Conservation (phyloP, 495 filamentous ascomycete species). For the Annulohypoxylon stygium region DNA sequence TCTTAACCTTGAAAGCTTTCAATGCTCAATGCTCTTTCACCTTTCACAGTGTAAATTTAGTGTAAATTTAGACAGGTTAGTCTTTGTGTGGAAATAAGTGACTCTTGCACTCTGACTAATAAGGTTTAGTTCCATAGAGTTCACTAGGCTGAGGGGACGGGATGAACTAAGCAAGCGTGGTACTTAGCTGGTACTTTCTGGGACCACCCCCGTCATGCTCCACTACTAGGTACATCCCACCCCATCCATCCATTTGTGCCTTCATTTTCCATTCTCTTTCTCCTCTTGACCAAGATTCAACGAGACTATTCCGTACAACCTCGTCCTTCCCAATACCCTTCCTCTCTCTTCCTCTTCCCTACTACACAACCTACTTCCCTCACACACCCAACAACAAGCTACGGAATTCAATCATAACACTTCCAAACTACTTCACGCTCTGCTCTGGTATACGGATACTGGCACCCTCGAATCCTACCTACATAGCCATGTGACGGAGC, state of each 20-base stretch:
- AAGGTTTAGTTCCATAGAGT: slow-evolving; percentile 39
- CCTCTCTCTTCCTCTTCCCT: slow-evolving; percentile 17
- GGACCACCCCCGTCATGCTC: slow-evolving; percentile 49
- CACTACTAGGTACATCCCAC: slow-evolving; percentile 52
- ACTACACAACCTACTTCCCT: slow-evolving; percentile 31
- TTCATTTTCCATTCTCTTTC: slow-evolving; percentile 52
- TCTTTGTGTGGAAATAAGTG: slow-evolving; percentile 35
- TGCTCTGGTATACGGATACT: not conserved
- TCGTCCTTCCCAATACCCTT: slow-evolving; percentile 40
- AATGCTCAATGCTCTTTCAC: too few species aligned
- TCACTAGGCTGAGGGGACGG: slow-evolving; percentile 34
- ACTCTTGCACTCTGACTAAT: slow-evolving; percentile 36
- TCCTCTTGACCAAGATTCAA: slow-evolving; percentile 50
- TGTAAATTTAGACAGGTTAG: slow-evolving; percentile 16
- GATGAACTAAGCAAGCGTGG: slow-evolving; percentile 38
- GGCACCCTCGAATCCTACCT: slow-evolving; percentile 12
- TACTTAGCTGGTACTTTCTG: slow-evolving; percentile 37
- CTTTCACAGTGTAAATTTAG: slow-evolving; percentile 41
- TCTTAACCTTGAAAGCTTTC: slow-evolving; percentile 12
- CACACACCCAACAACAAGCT: slow-evolving; percentile 4
- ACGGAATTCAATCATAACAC: slow-evolving; percentile 17
- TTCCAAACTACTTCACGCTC: not conserved
- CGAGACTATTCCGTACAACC: slow-evolving; percentile 46
- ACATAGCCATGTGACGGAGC: slow-evolving; percentile 52
- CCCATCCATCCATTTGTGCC: slow-evolving; percentile 48